phyloP scores from a whole-genome alignment of 768 basidiomycete species.

The Chalciporus sphaerocephalus region DNA sequence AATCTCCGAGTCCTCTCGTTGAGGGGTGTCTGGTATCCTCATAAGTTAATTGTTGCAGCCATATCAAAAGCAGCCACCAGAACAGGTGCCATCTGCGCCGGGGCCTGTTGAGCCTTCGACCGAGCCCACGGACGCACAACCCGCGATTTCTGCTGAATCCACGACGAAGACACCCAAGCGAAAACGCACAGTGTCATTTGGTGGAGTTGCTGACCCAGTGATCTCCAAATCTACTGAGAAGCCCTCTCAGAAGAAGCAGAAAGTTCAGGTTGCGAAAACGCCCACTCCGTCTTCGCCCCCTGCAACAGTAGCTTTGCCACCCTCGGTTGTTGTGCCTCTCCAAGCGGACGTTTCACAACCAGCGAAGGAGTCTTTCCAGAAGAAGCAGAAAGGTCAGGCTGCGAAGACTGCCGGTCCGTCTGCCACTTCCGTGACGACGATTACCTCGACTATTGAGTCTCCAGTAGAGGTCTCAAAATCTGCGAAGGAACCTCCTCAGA shows the following conservation, averaged over 20 bases:
- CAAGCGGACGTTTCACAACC: no score
- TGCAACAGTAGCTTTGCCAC: not conserved
- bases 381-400: no score
- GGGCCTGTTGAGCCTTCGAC: no score
- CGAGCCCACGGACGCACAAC: no score
- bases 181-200: slow-evolving; percentile 27
- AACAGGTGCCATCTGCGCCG: no score
- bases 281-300: not conserved
- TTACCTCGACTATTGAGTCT: not conserved
- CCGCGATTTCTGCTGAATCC: no score
- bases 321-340: no score
- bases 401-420: no score
- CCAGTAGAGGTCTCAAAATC: not conserved
- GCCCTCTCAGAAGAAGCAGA: slow-evolving; percentile 8
- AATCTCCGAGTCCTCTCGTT: not conserved
- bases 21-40: not conserved
- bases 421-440: no score
- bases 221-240: not conserved
- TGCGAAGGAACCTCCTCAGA: not conserved
- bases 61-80: not conserved
- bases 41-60: not conserved
- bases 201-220: not conserved
- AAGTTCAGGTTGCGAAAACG: not conserved
- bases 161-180: slow-evolving; percentile 7
- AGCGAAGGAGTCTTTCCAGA: no score